Conservation (phyloP, 495 filamentous ascomycete species). For the Parathielavia hyrcaniae region DNA sequence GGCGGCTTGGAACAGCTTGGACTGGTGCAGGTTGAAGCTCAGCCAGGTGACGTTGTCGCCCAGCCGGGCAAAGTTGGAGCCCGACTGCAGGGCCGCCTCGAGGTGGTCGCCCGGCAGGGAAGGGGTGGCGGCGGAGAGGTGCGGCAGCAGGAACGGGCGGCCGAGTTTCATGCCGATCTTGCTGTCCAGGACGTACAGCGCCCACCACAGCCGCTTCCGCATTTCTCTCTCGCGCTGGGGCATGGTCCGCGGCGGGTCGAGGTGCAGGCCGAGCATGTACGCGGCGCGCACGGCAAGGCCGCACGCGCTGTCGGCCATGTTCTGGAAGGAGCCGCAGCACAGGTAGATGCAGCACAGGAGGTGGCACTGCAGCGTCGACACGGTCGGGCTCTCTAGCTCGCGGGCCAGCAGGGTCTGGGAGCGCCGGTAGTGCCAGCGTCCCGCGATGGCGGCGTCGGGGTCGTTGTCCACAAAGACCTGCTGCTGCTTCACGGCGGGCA, state of each 20-base stretch:
- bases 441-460: constrained; percentile 2
- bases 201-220: constrained; percentile 5
- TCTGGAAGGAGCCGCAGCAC: constrained; percentile 1
- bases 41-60: constrained; percentile 6
- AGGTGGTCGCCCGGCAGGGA: not conserved
- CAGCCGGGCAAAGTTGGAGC: not conserved
- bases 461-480: not conserved
- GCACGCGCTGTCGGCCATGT: constrained; percentile 3
- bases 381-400: constrained; percentile 2
- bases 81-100: not conserved
- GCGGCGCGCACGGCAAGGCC: constrained; percentile 2
- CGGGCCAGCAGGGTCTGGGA: constrained; percentile 4
- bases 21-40: constrained; percentile 3
- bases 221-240: constrained; percentile 1
- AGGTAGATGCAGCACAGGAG: constrained; percentile 5
- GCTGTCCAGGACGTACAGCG: constrained; percentile 3
- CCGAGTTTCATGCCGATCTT: constrained; percentile 6
- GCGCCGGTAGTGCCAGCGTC: constrained; percentile 3
- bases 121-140: not conserved
- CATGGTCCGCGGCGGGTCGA: not conserved
- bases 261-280: constrained; percentile 3
- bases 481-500: constrained; percentile 6
- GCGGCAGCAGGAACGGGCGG: not conserved
- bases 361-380: constrained; percentile 1
- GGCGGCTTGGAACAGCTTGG: not conserved